Conservation (phyloP, 768 basidiomycete species). For the Lyophyllum shimeji region DNA sequence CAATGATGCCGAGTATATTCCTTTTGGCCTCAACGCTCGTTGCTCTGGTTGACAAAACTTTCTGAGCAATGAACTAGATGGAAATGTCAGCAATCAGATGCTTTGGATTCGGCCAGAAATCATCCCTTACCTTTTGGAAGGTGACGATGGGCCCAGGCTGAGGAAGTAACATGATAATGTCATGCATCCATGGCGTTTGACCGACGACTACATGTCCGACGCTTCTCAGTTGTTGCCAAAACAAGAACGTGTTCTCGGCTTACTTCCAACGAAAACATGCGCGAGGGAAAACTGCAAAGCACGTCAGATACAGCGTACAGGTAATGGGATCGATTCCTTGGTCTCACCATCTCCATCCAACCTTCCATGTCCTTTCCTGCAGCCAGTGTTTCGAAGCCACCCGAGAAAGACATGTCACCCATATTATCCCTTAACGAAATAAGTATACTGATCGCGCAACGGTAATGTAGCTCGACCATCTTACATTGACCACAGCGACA, state of each 20-base stretch:
- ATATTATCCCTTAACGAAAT: constrained; percentile 19
- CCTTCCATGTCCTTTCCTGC: constrained; percentile 22
- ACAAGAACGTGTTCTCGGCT: background rate
- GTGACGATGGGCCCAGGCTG: constrained; percentile 17
- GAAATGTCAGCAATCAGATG: background rate
- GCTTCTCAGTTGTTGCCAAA: background rate
- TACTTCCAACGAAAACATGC: constrained; percentile 18
- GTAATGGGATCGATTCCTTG: background rate
- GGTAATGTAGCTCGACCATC: background rate
- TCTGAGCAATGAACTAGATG: constrained; percentile 14
- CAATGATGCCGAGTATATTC: background rate
- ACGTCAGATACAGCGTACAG: background rate
- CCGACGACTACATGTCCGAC: constrained; percentile 16
- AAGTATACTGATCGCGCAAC: background rate
- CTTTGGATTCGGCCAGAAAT: too few species aligned
- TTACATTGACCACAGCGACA: constrained; percentile 12
- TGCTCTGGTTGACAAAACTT: constrained; percentile 11
- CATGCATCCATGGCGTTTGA: constrained; percentile 24
- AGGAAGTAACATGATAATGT: constrained; percentile 16
- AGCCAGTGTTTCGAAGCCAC: constrained; percentile 24
- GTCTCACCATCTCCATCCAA: constrained; percentile 21
- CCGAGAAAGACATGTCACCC: constrained; percentile 27
- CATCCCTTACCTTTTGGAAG: constrained; percentile 17
- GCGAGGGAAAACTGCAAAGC: constrained; percentile 16
- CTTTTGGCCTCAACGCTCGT: background rate